phyloP scores from a whole-genome alignment of 441 rosid genomes.

The Pelargonium fulgidum region DNA sequence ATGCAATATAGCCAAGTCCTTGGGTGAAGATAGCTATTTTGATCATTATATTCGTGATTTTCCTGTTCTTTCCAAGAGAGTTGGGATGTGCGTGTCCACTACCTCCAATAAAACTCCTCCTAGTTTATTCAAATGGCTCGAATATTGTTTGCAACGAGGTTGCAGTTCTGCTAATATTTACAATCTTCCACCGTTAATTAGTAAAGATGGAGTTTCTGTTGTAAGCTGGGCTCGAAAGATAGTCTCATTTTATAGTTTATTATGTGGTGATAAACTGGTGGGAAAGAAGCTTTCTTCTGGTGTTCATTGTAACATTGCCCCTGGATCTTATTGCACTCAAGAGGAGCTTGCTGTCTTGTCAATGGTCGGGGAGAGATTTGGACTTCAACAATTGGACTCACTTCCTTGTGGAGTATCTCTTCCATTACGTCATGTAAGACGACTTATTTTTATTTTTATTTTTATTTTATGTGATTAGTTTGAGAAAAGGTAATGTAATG shows the following conservation, averaged over 20 bases:
- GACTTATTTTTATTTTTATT: background rate
- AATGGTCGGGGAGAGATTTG: constrained; percentile 97
- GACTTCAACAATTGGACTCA: constrained; percentile 77
- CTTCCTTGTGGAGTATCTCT: constrained; percentile 92
- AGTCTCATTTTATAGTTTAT: constrained; percentile 73
- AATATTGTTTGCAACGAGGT: constrained; percentile 68
- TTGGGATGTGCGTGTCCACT: constrained; percentile 32
- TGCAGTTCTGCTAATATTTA: constrained; percentile 40
- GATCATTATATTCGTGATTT: constrained; percentile 96
- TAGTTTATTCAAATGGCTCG: constrained; percentile 87
- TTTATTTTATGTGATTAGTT: constrained; percentile 8
- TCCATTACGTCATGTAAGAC: constrained; percentile 94
- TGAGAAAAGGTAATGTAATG: constrained; percentile 1
- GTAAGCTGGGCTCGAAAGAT: constrained; percentile 79
- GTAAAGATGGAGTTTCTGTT: constrained; percentile 63
- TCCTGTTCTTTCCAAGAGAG: constrained; percentile 51
- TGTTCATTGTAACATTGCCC: constrained; percentile 64
- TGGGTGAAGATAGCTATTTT: constrained; percentile 69
- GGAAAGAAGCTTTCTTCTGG: constrained; percentile 71
- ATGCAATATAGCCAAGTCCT: constrained; percentile 60
- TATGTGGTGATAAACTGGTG: constrained; percentile 67
- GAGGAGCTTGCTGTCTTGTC: constrained; percentile 90
- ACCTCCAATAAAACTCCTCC: constrained; percentile 58
- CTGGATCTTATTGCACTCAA: constrained; percentile 60
- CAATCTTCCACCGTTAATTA: constrained; percentile 71